Evolutionary conservation across 768 basidiomycete genomes (phyloP), one percentile per base, ranked within the genome.

Genomic region (Mycena filopes): DNA sequence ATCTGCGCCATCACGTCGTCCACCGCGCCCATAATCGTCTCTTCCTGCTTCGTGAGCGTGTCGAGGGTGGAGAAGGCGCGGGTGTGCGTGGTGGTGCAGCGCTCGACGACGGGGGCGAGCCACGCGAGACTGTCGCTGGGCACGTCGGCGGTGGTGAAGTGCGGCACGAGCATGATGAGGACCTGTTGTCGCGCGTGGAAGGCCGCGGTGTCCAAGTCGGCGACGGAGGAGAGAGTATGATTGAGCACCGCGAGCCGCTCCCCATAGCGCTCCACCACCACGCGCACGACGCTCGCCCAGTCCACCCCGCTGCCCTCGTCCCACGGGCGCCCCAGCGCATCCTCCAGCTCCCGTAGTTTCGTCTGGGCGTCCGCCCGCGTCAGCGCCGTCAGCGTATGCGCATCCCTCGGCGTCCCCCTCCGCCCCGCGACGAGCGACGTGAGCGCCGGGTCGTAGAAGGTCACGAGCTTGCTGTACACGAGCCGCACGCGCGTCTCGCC

Each of bases 281-380:
- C 61, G 29, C 33, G 61, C n/a, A 63, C n/a, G 36, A 63, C 29
- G 45, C 61, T 63, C 45, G 61, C 61, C 61, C 61, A 63, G 38
- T 63, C 61, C 25, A 63, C 45, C 28, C 53, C 54, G 26, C 61
- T 63, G 16, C 53, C 61, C 25, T 26, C 61, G 46, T 63, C 61
- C 61, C 61, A 63, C 13, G 53, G 45, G 20, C 31, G 23, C 28
- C 45, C 54, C 2, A 63, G 31, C 18, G 53, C 61, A 20, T 46
- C 53, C 43, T 63, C 61, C 2, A 63, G 54, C 46, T 63, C 61
- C 6, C 18, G 25, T 2, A 48, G 43, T 38, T 63, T 63, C 45
- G 31, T 40, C 26, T 48, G 45, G 31, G 53, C 54, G 28, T 63
- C 61, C 26, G 36, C 43, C 45, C 31, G 31, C 23, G 61, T 48